Base-by-base conservation (phyloP, 2,329 filamentous ascomycete genomes). In the Pezicula carpinea region DNA sequence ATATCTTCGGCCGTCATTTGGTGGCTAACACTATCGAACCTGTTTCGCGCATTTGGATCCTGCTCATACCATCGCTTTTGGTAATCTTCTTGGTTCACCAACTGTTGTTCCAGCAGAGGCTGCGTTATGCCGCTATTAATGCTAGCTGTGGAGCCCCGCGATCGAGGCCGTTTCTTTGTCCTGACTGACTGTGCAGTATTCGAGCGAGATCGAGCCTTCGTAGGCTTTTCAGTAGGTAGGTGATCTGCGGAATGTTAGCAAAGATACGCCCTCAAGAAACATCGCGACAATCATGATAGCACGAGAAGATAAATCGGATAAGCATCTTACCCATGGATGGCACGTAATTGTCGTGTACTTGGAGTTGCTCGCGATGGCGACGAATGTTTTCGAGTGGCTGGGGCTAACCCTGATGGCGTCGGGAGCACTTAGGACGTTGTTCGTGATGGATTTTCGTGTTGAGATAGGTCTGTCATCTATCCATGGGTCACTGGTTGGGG, bases 1-100 rank as follows among this genome's bases (percentile, higher is more conserved):
- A 82, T 74, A 50, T 80, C 78, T 54, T 83, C 80, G 19, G 76
- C 66, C 3, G 76, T 72, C 69, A 83, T 72, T 45, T 63, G 58
- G 34, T 64, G 56, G 33, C 53, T 52, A 23, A 59, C 55, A 33
- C 42, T 51, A 22, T 48, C 55, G 26, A 62, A 63, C 46, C 58
- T 54, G 36, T 62, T 59, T 45, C 60, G 58, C 34, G 52, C 44
- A 31, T 61, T 59, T 10, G 55, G 34, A 48, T 57, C 57, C 11
- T 55, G 53, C 23, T 64, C 58, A 52, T 60, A 64, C 61, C 62
- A 65, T 51, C 64, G 59, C 41, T 59, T 60, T 5, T 57, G 57
- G 40, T 57, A 59, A 21, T 61, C 58, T 13, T 49, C 45, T 29
- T 49, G 48, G 32, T 59, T 54, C 18, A 51, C 47, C n/a, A 56